Base-by-base conservation (phyloP, 2,329 filamentous ascomycete genomes). In the Claviceps spartinae region DNA sequence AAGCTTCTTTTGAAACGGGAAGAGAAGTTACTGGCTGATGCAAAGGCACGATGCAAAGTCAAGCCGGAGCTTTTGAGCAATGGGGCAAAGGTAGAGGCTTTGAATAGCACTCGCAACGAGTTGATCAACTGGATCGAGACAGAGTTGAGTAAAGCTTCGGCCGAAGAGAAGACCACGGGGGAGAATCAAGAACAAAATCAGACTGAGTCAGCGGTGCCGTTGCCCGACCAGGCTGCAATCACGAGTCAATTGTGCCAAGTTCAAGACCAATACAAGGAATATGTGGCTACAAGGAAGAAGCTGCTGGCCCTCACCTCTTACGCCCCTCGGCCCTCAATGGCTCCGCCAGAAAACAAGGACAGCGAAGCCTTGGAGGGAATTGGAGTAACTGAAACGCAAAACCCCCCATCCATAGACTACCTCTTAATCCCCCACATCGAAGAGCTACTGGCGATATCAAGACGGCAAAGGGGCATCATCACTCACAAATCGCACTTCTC, bases 111-210 rank as follows among this genome's bases (percentile, higher is more conserved):
- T 11, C 72, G 82, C 16, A 74, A 76, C 49, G 77, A 79, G 55
- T 70, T 85, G 49, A 83, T 85, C 54, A 70, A 66, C 52, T 85
- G 81, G 81, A 82, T 85, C 52, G 81, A 85, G 62, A 68, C 67
- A 5, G 82, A 84, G 61, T 65, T 85, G 22, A 67, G 72, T 49
- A 78, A 76, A 51, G 77, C 78, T 1, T 70, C 72, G 4, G 36
- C 44, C 0, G 69, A 67, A 2, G 66, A 61, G 0, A 67, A 66
- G 4, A 64, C 58, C 22, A 61, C 63, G 1, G 65, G 63, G 0
- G 61, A 57, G 1, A 61, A 61, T 5, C 60, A 61, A 0, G 47
- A 45, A 9, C 55, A 59, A 4, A 61, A 62, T 5, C 56, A 57
- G 22, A 53, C 60, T 36, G 58, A 58, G 16, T 51, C 55, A 41